Evolutionary conservation across 2,329 filamentous ascomycete genomes (phyloP).

Genomic region (Herpotrichia juniperi): DNA sequence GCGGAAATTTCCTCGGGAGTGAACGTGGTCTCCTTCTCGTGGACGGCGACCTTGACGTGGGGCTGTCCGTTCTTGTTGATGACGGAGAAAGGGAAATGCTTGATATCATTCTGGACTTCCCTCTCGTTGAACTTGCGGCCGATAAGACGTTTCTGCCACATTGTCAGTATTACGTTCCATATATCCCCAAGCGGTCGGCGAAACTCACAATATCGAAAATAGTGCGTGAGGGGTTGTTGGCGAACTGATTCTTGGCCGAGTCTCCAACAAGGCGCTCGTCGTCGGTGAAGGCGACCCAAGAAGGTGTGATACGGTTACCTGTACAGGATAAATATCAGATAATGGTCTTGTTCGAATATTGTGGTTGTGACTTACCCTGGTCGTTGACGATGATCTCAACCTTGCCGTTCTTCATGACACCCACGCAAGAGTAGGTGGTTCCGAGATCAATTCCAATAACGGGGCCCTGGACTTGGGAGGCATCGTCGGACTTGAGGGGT

Average conservation of each 20-base stretch:
- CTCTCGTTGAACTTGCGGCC: slow-evolving; percentile 57
- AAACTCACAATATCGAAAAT: slow-evolving; percentile 52
- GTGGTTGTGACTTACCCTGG: slow-evolving; percentile 39
- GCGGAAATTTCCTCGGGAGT: slow-evolving; percentile 81
- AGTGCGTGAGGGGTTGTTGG: slow-evolving; percentile 56
- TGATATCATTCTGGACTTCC: slow-evolving; percentile 90
- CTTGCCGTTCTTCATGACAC: slow-evolving; percentile 50
- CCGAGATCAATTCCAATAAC: slow-evolving; percentile 47
- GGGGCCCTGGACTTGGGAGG: slow-evolving; percentile 51
- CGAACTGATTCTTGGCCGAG: slow-evolving; percentile 62
- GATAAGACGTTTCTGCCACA: slow-evolving; percentile 57
- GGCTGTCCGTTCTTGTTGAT: slow-evolving; percentile 90
- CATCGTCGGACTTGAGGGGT: slow-evolving; percentile 68
- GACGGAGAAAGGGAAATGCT: slow-evolving; percentile 99
- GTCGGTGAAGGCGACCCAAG: slow-evolving; percentile 95
- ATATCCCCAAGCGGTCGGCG: not conserved
- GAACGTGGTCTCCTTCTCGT: slow-evolving; percentile 70
- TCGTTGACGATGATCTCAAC: slow-evolving; percentile 54
- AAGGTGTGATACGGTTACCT: slow-evolving; percentile 57
- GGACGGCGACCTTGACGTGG: slow-evolving; percentile 75
- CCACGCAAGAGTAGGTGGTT: slow-evolving; percentile 45
- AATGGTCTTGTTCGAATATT: not conserved
- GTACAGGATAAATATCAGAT: slow-evolving; percentile 29
- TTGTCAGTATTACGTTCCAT: slow-evolving; percentile 26
- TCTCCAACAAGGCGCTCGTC: slow-evolving; percentile 97